Percentiles rank a stretch among this genome's conserved stretches.
Evolutionary conservation across 1,284 basidiomycete species (phyloP).

Genomic region (Pterula multifida): DNA sequence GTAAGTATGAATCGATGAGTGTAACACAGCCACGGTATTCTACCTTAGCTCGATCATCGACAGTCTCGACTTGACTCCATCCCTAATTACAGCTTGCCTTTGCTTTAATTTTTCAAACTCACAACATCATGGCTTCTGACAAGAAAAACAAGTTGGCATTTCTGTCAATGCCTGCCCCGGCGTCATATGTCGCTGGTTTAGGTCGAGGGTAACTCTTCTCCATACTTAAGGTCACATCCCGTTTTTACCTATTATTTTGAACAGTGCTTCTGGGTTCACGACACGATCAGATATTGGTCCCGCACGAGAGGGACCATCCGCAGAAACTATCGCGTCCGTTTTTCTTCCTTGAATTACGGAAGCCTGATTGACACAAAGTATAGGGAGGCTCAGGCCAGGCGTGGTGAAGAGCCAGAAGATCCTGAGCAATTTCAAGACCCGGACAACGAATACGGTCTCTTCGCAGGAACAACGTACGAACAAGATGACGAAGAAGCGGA

Average conservation of each 20-base stretch:
- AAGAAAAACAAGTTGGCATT: conserved; percentile 62
- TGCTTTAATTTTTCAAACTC: not conserved
- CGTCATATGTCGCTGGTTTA: conserved; percentile 92
- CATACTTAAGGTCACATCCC: not conserved
- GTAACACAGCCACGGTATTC: not conserved
- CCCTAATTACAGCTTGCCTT: not conserved
- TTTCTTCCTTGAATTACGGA: not conserved
- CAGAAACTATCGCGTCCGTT: conserved; percentile 74
- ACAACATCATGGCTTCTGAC: not conserved
- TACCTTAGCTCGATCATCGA: not conserved
- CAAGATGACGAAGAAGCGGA: conserved; percentile 98
- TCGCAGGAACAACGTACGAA: conserved; percentile 93
- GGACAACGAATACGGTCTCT: conserved; percentile 93
- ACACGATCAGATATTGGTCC: conserved; percentile 98
- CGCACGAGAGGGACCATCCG: conserved; percentile 86
- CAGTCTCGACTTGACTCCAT: not conserved
- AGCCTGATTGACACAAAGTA: conserved; percentile 2
- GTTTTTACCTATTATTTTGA: conserved; percentile 5
- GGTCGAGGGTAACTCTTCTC: conserved; percentile 67
- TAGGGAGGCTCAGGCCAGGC: conserved; percentile 70
- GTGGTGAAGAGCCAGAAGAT: conserved; percentile 79
- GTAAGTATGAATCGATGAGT: not conserved
- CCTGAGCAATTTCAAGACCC: conserved; percentile 91
- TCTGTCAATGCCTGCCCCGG: conserved; percentile 79
- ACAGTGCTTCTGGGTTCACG: conserved; percentile 92